These are phyloP conservation scores for Glomus cerebriforme DNA, from an alignment of 192 early-diverging fungal genomes.

Conservation along the genomic window DNA sequence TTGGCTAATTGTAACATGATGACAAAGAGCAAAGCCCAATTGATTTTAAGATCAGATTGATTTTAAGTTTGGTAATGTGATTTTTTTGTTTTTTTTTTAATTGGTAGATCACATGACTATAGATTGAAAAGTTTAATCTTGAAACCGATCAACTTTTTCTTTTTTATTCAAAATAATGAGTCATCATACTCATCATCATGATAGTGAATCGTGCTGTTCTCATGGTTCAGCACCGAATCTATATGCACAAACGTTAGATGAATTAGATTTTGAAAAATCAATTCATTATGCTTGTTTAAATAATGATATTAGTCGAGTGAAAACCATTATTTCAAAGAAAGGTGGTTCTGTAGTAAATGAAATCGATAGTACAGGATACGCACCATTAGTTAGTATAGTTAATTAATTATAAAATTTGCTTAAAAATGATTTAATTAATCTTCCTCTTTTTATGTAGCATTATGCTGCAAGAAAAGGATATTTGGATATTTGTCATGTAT, in stretches of 20 bases:
- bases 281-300: conserved; percentile 26
- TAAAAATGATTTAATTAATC: background rate
- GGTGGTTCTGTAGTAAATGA: conserved; percentile 4
- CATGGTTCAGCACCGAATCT: background rate
- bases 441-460: background rate
- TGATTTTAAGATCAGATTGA: too few species aligned
- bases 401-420: background rate
- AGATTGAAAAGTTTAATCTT: too few species aligned
- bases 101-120: too few species aligned
- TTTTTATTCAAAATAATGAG: background rate
- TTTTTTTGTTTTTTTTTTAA: too few species aligned
- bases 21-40: too few species aligned
- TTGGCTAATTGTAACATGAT: too few species aligned
- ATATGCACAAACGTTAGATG: conserved; percentile 13
- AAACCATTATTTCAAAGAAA: conserved; percentile 18
- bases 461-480: conserved; percentile 17
- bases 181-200: background rate
- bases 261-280: conserved; percentile 23
- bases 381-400: conserved; percentile 9
- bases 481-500: conserved; percentile 18
- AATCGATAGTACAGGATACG: conserved; percentile 16
- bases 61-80: too few species aligned
- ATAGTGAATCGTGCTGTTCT: background rate
- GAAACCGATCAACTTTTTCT: too few species aligned
- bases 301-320: background rate